Evolutionary conservation across 2,329 filamentous ascomycete genomes (phyloP).

Genomic region (Ceratocystis colombiana): DNA sequence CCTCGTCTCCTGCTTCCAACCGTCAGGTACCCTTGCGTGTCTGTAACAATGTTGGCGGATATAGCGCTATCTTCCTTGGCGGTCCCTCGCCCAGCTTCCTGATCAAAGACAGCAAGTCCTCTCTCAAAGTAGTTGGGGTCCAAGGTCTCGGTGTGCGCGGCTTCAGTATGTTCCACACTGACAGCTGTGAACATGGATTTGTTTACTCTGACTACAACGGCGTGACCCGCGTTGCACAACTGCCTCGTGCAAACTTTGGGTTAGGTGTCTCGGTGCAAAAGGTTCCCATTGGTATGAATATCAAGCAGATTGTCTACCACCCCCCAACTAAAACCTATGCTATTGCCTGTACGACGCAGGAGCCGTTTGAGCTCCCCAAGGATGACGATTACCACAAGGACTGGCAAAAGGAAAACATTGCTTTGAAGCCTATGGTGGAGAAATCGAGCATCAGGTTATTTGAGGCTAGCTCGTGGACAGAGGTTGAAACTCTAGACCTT

Average conservation of each 20-base stretch:
- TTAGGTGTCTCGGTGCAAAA: constrained; percentile 67
- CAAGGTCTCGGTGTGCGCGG: constrained; percentile 58
- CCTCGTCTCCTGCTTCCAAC: constrained; percentile 40
- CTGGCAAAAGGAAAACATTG: constrained; percentile 61
- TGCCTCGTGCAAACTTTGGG: constrained; percentile 59
- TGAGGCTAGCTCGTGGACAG: constrained; percentile 63
- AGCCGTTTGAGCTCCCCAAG: constrained; percentile 72
- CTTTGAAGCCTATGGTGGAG: constrained; percentile 55
- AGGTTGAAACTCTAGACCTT: constrained; percentile 66
- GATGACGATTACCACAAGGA: constrained; percentile 77
- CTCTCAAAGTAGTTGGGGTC: constrained; percentile 64
- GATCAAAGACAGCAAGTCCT: constrained; percentile 67
- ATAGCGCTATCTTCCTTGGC: constrained; percentile 71
- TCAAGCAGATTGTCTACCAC: constrained; percentile 68
- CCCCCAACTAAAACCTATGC: constrained; percentile 64
- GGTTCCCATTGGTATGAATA: constrained; percentile 57
- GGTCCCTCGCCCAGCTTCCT: constrained; percentile 73
- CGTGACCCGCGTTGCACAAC: constrained; percentile 60
- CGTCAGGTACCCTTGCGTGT: constrained; percentile 46
- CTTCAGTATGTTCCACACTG: constrained; percentile 66
- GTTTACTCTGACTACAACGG: constrained; percentile 67
- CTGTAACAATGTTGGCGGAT: constrained; percentile 60
- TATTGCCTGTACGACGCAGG: constrained; percentile 55
- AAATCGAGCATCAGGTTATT: constrained; percentile 68
- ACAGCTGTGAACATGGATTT: constrained; percentile 69